These are phyloP conservation scores for Juglanconis sp. DNA, from an alignment of 2,329 filamentous ascomycete species.

Conservation along the genomic window DNA sequence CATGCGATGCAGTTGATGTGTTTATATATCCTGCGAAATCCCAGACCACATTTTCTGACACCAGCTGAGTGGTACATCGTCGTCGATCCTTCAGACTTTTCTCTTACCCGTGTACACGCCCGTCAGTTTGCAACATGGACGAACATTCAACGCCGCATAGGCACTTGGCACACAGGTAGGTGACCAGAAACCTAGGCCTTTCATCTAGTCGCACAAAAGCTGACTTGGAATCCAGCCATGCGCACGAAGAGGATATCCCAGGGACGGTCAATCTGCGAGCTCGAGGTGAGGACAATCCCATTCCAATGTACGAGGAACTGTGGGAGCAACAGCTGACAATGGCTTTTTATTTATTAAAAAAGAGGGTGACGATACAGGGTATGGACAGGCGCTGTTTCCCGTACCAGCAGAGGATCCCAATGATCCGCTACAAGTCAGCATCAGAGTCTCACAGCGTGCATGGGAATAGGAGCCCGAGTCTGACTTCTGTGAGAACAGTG, in stretches of 20 bases:
- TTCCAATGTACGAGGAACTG: neutral
- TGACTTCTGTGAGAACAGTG: constrained; percentile 35
- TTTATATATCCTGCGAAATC: neutral
- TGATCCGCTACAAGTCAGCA: constrained; percentile 43
- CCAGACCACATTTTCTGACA: too few relatives aligned
- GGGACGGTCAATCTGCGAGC: constrained; percentile 52
- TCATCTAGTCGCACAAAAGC: neutral
- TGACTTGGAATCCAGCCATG: constrained; percentile 40
- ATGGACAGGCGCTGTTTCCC: constrained; percentile 59
- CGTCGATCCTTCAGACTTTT: neutral
- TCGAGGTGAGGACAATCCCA: constrained; percentile 21
- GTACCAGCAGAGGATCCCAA: constrained; percentile 60
- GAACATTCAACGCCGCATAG: neutral
- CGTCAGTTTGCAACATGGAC: neutral
- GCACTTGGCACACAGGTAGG: constrained; percentile 13
- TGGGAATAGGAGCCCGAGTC: too few relatives aligned
- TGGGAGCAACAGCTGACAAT: neutral
- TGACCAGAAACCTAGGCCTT: neutral
- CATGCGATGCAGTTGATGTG: neutral
- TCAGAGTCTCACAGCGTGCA: neutral
- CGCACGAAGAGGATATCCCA: constrained; percentile 52
- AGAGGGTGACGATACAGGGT: constrained; percentile 45
- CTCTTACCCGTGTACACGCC: neutral
- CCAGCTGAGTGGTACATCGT: neutral
- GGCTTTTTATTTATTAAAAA: neutral